phyloP scores from a whole-genome alignment of 1,139 yeast species.

The Hyphopichia pseudoburtonii region DNA sequence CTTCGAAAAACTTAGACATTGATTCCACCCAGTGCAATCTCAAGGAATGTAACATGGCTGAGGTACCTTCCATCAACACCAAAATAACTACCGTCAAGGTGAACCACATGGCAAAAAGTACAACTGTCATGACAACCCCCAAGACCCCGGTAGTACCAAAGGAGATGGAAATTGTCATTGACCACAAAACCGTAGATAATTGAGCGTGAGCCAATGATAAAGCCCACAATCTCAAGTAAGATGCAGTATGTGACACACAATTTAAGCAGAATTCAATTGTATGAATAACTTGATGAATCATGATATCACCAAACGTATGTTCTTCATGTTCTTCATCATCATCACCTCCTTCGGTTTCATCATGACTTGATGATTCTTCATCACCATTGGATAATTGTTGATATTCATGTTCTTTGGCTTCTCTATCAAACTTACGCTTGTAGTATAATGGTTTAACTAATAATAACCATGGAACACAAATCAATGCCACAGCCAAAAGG shows the following conservation, averaged over 20 bases:
- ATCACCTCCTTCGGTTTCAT: conserved; percentile 29
- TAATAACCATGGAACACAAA: conserved; percentile 94
- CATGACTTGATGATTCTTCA: conserved; percentile 11
- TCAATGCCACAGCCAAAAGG: conserved; percentile 70
- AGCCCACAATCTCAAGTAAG: conserved; percentile 96
- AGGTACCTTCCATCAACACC: conserved; percentile 97
- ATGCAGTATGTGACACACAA: conserved; percentile 97
- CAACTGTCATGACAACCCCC: conserved; percentile 74
- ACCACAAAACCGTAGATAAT: conserved; percentile 90
- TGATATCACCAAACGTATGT: conserved; percentile 81
- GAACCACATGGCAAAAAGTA: conserved; percentile 93
- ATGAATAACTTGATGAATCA: conserved; percentile 97
- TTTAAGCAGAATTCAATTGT: conserved; percentile 97
- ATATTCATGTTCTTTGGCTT: conserved; percentile 37
- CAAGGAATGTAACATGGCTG: conserved; percentile 96
- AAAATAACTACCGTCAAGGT: conserved; percentile 83
- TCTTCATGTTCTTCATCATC: conserved; percentile 49
- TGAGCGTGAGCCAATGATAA: conserved; percentile 96
- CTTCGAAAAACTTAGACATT: conserved; percentile 96
- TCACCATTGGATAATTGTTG: conserved; percentile 23
- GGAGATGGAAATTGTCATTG: conserved; percentile 87
- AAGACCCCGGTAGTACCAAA: conserved; percentile 63
- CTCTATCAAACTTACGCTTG: conserved; percentile 36
- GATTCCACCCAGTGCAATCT: conserved; percentile 99
- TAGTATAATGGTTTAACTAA: conserved; percentile 83